Evolutionary conservation across 2,329 filamentous ascomycete species (phyloP), one percentile per base, ranked within the genome.

Genomic region (Apiospora saccharicola): DNA sequence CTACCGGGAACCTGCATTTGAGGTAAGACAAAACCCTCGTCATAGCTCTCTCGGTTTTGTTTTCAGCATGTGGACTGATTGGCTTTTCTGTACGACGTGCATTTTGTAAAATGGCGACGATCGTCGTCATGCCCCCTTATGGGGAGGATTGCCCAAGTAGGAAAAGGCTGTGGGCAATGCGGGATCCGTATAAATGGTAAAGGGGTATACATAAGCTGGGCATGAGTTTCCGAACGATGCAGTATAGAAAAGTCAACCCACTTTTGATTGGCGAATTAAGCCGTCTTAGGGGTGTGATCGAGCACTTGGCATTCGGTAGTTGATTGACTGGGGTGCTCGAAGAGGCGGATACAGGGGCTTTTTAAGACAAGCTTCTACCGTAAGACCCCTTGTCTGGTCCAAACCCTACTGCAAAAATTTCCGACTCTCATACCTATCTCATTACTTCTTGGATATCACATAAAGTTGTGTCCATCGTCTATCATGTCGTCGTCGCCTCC

Each of bases 1-100:
- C n/a, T 37, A 34, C 30, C 53, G 53, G 53, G 30, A 61, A 19
- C 30, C 53, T 34, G 53, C 30, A 61, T 61, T 16, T 61, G 53
- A 61, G 26, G 53, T 61, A 30, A 61, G 53, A 61, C 53, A n/a
- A 37, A 37, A 61, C 30, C 6, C 30, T 41, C 53, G 53, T 61
- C 53, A 61, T 61, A 5, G 16, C 5, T 37, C 51, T n/a, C 19
- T 10, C 6, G 6, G 12, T 5, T 41, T 37, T 61, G 37, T 41
- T 37, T 61, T 3, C 19, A 37, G 7, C 7, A 4, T 2, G 34
- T 22, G 16, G 30, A 6, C 22, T 34, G 16, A 61, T 61, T 37
- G 53, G 53, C 7, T 6, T 22, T 61, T n/a, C 22, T n/a, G 14
- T 61, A 34, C 30, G 30, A 37, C 53, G 12, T 61, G 53, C 53